Evolutionary conservation across 352 stramenopile species (phyloP), one percentile per base, ranked within the genome.

Genomic region (Aphanomyces cochlioides): DNA sequence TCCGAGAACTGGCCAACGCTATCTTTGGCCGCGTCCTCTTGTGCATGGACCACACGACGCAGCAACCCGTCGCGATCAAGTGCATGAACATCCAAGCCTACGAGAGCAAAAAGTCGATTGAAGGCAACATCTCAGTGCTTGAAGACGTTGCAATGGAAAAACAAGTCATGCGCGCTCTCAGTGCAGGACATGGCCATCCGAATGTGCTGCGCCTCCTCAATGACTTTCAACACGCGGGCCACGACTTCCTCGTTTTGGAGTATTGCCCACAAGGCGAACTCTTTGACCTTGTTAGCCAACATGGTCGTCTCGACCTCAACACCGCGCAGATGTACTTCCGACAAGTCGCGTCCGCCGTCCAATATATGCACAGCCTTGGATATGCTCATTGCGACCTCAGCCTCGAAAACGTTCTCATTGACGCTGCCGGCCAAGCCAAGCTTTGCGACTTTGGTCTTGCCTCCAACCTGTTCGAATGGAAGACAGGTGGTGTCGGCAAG

Each of bases 391-490:
- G 79, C 54, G 83, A 90, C 57, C 67, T 90, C 53, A 88, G 80
- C 21, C 69, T 89, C 41, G 83, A 90, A 67, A 90, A 90, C 47
- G 76, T 89, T 28, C 74, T 90, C n/a, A 58, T 90, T 34, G 81
- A 88, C 60, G 54, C 38, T 3, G 15, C 36, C 0, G 50, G 64
- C 43, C 73, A 63, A 38, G 72, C 60, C 2, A 81, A 81, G 13
- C 65, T 90, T 1, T 76, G 72, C 7, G 82, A 90, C 67, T 87
- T 90, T 75, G 82, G 82, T 7, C 75, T 90, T 12, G 74, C 80
- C 3, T 80, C 78, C 6, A 64, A 56, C 0, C 60, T 72, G 64
- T 87, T 79, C 5, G 66, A 53, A 0, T 60, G 63, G 69, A 87
- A 79, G 72, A 59, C 39, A 36, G 79, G 79, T 0, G 72, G 79